A percentile compares a stretch with the other conserved stretches of the same genome.
Conservation (phyloP, 148 eudicot species). For the Camellia sinensis region DNA sequence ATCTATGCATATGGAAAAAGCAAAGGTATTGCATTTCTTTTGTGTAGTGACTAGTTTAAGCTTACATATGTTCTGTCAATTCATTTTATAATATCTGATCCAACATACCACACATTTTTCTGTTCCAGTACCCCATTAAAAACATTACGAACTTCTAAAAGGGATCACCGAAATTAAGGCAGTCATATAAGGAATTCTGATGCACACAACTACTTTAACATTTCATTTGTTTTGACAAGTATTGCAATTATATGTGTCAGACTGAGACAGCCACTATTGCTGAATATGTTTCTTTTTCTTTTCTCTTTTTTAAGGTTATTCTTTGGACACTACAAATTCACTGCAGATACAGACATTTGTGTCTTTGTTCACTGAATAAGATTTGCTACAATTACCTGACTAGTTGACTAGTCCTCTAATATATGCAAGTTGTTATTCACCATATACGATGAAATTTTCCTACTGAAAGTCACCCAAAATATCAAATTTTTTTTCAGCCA, state of each 20-base stretch:
- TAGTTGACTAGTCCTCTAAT: not conserved
- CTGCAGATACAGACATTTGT: no score
- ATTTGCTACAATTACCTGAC: no score
- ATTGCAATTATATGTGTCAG: not conserved
- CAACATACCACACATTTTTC: not conserved
- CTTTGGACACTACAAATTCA: not conserved
- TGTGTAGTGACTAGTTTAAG: not conserved
- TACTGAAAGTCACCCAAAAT: not conserved
- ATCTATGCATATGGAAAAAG: not conserved
- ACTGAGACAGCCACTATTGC: not conserved
- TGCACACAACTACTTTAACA: not conserved
- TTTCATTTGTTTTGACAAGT: not conserved
- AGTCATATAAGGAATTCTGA: not conserved
- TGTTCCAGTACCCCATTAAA: not conserved
- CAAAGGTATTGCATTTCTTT: not conserved
- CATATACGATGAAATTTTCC: not conserved
- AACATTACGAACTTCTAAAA: not conserved
- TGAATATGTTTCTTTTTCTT: not conserved
- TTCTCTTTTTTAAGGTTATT: conserved; percentile 1
- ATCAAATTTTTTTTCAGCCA: not conserved
- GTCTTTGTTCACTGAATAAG: no score
- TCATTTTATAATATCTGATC: not conserved
- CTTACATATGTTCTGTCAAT: not conserved
- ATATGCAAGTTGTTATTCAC: not conserved
- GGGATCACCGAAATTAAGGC: not conserved